Evolutionary conservation across 2,329 filamentous ascomycete genomes (phyloP), one percentile per base, ranked within the genome.

Genomic region (Ambrosiella cleistominuta): DNA sequence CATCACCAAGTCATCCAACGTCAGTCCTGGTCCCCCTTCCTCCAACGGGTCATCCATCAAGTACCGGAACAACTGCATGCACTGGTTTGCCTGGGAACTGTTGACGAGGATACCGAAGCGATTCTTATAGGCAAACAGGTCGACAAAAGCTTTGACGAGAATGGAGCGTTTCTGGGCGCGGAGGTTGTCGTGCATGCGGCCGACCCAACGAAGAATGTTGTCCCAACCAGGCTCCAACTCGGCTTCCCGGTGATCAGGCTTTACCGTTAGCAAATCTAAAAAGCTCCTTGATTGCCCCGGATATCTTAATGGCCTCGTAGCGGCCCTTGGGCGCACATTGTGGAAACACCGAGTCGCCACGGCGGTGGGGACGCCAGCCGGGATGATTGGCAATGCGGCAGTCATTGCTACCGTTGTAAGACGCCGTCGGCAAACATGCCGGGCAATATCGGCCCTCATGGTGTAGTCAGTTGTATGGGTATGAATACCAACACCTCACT

Each of bases 91-190:
- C 64, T 93, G 84, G 47, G 82, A 75, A 64, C 80, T 74, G 68
- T 87, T 81, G 66, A 88, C 65, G 56, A 74, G 64, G 62, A 75
- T 65, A 63, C 72, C 65, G 62, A 72, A 69, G 64, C 70, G 64
- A 60, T 72, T 62, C 68, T 85, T 77, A 66, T 74, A 74, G 15
- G 71, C 66, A 64, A 91, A 82, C 62, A 90, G 82, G 8, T 74
- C 70, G 58, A 71, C 74, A 68, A 86, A 83, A 4, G 85, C 86
- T 40, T 77, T 72, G 0, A 80, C 69, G 1, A 95, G 72, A 39
- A 86, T 79, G n/a, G 74, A 68, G 2, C 74, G 71, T 0, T 78
- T 69, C 13, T 87, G 88, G 8, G 80, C 77, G 39, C 88, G 79
- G n/a, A 42, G 17, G 27, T 40, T 54, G 7, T 54, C 52, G 36